Evolutionary conservation across 2,329 filamentous ascomycete species (phyloP), one percentile per base, ranked within the genome.

Genomic region (Hymenoscyphus fructigenus): DNA sequence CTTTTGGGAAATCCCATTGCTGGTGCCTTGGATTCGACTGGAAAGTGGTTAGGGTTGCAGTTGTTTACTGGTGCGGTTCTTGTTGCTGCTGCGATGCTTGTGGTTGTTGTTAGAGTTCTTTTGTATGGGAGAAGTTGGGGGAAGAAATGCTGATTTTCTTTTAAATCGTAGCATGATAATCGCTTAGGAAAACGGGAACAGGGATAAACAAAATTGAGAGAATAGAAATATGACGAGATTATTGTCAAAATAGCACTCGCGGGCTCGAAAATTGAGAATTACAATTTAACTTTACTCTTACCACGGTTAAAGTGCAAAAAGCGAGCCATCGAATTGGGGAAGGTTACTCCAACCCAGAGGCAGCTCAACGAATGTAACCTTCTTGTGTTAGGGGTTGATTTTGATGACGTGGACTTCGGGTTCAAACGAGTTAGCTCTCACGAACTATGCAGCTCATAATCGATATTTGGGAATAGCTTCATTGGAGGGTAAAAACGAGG

Each of bases 1-100:
- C 73, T 76, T 1, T 61, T 78, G 7, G 77, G 76, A 0, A 73
- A 75, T 74, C 75, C 60, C 58, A 66, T 71, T 23, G 68, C 68
- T 14, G 69, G 67, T 34, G 53, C 53, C 1, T 29, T 57, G 14
- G 26, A 57, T 57, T 5, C 4, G 28, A 32, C 53, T 10, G 53
- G 53, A 3, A 32, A 32, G 53, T 29, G 26, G 53, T n/a, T 57
- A 3, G n/a, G 44, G 44, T 50, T 50, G 44, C 44, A 50, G 20
- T 26, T 50, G 20, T 50, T 50, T 23, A 57, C 53, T 28, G 53
- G 53, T 29, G 53, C 20, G 14, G 26, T 57, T 28, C 53, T 57
- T 28, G 29, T 57, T 15, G 9, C 26, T 20, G 53, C 53, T 29
- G 26, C 29, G 3, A 6, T 12, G 9, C 26, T 57, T n/a, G 26